These are phyloP conservation scores for Jimgerdemannia flammicorona DNA, from an alignment of 192 early-diverging fungal species.

Conservation along the genomic window DNA sequence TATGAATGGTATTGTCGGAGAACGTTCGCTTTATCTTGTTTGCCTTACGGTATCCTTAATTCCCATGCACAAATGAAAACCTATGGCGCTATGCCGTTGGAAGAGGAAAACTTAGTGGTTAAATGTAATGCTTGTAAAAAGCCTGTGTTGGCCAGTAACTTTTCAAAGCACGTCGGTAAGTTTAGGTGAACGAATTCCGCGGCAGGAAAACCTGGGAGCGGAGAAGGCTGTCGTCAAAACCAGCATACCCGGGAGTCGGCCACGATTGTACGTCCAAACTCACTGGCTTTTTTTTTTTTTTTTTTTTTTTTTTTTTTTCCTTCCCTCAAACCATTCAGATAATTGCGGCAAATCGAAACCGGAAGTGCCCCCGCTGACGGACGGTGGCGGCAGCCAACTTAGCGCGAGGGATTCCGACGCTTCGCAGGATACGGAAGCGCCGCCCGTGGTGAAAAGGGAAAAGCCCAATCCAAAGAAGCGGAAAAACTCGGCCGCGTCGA, in stretches of 20 bases:
- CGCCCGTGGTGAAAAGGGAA: conserved; percentile 5
- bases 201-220: conserved; percentile 6
- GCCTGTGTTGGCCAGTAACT: conserved; percentile 56
- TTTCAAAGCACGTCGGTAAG: conserved; percentile 60
- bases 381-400: neutral
- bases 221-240: conserved; percentile 18
- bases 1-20: neutral
- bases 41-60: conserved; percentile 29
- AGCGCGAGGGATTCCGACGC: neutral
- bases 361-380: conserved; percentile 1
- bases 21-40: conserved; percentile 25
- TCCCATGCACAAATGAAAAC: conserved; percentile 43
- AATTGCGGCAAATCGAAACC: conserved; percentile 5
- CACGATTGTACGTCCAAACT: neutral
- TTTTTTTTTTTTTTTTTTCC: neutral
- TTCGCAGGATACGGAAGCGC: conserved; percentile 1
- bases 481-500: conserved; percentile 9
- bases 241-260: conserved; percentile 3
- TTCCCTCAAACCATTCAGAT: conserved; percentile 5
- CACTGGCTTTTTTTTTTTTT: neutral
- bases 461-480: conserved; percentile 12
- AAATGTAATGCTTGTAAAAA: conserved; percentile 63
- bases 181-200: conserved; percentile 6
- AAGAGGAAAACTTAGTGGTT: conserved; percentile 62
- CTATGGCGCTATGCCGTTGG: conserved; percentile 52